Evolutionary conservation across 306 rosid species (phyloP).

Genomic region (Prinsepia uniflora): DNA sequence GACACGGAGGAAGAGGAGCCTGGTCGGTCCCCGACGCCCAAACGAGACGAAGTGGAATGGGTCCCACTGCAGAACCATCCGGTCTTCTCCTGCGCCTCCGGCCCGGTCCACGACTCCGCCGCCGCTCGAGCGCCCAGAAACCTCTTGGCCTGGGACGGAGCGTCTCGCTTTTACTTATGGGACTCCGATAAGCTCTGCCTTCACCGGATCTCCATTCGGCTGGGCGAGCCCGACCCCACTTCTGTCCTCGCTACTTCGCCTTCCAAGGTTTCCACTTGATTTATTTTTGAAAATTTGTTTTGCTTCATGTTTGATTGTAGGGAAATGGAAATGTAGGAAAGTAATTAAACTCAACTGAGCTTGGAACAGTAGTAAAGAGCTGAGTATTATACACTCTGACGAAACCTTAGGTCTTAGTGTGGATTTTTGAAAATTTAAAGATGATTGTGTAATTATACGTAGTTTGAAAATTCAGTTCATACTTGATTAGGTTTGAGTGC

Average conservation of each 20-base stretch:
- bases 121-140: constrained; percentile 32
- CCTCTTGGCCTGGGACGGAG: constrained; percentile 76
- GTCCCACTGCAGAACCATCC: constrained; percentile 69
- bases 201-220: constrained; percentile 71
- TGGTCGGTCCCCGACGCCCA: constrained; percentile 50
- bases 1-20: constrained; percentile 39
- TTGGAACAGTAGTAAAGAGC: not conserved
- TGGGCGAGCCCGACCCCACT: constrained; percentile 82
- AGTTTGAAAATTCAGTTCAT: not conserved
- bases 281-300: not conserved
- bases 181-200: constrained; percentile 46
- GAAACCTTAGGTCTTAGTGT: not conserved
- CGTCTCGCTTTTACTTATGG: constrained; percentile 88
- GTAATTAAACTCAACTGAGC: not conserved
- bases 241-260: constrained; percentile 79
- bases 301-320: constrained; percentile 4
- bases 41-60: constrained; percentile 66
- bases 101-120: constrained; percentile 9
- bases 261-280: constrained; percentile 48
- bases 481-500: not conserved
- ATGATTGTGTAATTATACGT: not conserved
- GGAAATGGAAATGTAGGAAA: not conserved
- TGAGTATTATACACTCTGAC: not conserved
- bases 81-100: constrained; percentile 44
- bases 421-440: not conserved